A percentile compares a stretch with the other conserved stretches of the same genome.
These are phyloP conservation scores for Tolypocladium endophyticum DNA, from an alignment of 2,329 filamentous ascomycete genomes.

Conservation along the genomic window DNA sequence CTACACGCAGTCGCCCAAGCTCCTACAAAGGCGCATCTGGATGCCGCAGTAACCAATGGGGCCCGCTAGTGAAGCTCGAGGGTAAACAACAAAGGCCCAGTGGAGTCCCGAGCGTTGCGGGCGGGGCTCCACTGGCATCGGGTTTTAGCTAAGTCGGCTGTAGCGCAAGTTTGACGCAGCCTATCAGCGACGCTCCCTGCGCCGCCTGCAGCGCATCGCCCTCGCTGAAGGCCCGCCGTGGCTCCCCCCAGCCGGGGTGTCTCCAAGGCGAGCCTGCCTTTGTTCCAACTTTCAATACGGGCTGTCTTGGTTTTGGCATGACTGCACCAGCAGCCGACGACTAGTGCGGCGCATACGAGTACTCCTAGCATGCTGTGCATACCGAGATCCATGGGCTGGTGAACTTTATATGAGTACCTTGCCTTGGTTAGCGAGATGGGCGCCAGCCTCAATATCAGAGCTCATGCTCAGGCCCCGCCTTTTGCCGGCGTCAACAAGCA, in stretches of 20 bases:
- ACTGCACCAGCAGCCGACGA: not conserved
- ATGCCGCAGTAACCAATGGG: conserved; percentile 14
- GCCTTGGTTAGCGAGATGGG: not conserved
- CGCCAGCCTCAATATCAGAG: not conserved
- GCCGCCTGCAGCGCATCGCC: not conserved
- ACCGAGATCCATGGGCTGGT: not conserved
- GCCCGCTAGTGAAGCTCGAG: not conserved
- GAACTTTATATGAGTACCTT: too few relatives aligned
- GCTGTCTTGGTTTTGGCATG: not conserved
- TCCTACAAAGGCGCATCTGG: conserved; percentile 3
- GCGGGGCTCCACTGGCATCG: not conserved
- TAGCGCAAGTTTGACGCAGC: not conserved
- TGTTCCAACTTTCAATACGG: not conserved
- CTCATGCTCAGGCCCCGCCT: not conserved
- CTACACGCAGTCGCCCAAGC: not conserved
- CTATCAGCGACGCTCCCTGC: not conserved
- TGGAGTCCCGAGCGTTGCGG: not conserved
- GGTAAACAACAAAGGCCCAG: not conserved
- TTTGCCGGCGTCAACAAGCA: not conserved
- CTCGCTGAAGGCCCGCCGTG: not conserved
- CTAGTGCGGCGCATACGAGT: not conserved
- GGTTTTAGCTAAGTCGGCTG: not conserved
- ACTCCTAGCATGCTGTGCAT: not conserved
- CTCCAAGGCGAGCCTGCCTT: not conserved
- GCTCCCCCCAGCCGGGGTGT: not conserved